These are phyloP conservation scores for Lentinula raphanica DNA, from an alignment of 768 basidiomycete species.

Conservation along the genomic window DNA sequence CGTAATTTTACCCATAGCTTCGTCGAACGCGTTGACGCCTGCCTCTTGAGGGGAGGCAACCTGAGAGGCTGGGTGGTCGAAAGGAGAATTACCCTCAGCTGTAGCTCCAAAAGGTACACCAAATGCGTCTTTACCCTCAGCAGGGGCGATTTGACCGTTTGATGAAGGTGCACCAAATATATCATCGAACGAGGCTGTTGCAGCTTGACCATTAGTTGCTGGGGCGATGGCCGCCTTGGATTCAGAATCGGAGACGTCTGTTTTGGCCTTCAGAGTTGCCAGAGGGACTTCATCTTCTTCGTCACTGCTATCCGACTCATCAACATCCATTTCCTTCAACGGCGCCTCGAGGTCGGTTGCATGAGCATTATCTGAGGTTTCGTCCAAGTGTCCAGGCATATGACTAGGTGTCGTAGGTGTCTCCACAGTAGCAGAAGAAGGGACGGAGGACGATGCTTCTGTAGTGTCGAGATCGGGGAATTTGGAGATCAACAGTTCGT, in stretches of 20 bases:
- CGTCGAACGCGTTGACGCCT: slow-evolving; percentile 69
- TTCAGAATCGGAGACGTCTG: slow-evolving; percentile 10
- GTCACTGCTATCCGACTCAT: slow-evolving; percentile 39
- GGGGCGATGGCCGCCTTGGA: slow-evolving; percentile 15
- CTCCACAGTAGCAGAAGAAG: background rate
- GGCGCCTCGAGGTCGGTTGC: slow-evolving; percentile 50
- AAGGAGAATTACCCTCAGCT: background rate
- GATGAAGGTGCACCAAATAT: slow-evolving; percentile 40
- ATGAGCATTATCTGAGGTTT: slow-evolving; percentile 18
- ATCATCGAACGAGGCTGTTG: slow-evolving; percentile 42
- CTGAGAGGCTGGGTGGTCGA: slow-evolving; percentile 12
- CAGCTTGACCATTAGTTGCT: slow-evolving; percentile 9
- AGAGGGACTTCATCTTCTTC: slow-evolving; percentile 44
- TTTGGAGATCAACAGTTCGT: slow-evolving; percentile 31
- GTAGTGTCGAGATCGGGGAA: slow-evolving; percentile 35
- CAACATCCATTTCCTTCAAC: slow-evolving; percentile 48
- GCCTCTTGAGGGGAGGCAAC: slow-evolving; percentile 23
- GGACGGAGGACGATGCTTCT: slow-evolving; percentile 8
- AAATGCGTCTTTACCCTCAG: slow-evolving; percentile 16
- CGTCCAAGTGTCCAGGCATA: slow-evolving; percentile 13
- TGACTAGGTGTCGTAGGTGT: slow-evolving; percentile 1
- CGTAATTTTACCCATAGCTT: slow-evolving; percentile 59
- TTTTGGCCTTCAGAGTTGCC: slow-evolving; percentile 20
- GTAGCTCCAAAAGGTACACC: slow-evolving; percentile 11
- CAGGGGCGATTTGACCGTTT: slow-evolving; percentile 17